Base-by-base conservation (phyloP, 257 asterid species). In the Rubia yunnanensis region DNA sequence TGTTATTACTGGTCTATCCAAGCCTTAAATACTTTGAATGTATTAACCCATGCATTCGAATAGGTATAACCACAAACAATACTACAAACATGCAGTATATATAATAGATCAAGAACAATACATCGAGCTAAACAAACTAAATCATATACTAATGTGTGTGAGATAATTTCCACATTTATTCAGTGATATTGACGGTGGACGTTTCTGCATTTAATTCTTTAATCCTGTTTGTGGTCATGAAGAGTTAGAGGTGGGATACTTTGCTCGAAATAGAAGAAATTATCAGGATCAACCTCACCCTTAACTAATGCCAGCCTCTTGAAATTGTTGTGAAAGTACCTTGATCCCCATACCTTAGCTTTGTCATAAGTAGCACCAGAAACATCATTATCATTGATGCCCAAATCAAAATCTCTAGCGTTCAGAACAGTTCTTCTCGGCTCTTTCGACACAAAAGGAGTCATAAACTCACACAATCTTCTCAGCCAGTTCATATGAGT, bases 371-470 rank as follows among this genome's bases (percentile, higher is more conserved):
- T 78, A 62, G 69, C 66, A 3, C 60, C 63, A 7, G 55, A 49
- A 49, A n/a, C 26, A 20, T 7, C 56, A 18, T 15, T 7, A 22
- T 79, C 75, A 34, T 81, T 83, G 1, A 77, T 67, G 30, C 92
- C 89, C 1, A 84, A 78, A 73, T 85, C 88, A 63, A 81, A 35
- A 32, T 87, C 95, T 50, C 95, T 74, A 77, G 83, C 85, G 44
- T 87, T 87, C 24, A 85, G 60, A 60, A 70, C 83, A 1, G 95
- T 82, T 13, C 71, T 82, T 31, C 92, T 81, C 0, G 95, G 92
- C 54, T 76, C 80, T 0, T 46, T 69, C 4, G 88, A 77, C 5
- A 85, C 92, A 48, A 63, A 87, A 0, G 88, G 89, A 52, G 79
- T 62, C 95, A 85, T 81, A 74, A 74, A 80, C 14, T 64, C 44